Base-by-base conservation (phyloP, 1,284 basidiomycete genomes). In the Fistulina hepatica region DNA sequence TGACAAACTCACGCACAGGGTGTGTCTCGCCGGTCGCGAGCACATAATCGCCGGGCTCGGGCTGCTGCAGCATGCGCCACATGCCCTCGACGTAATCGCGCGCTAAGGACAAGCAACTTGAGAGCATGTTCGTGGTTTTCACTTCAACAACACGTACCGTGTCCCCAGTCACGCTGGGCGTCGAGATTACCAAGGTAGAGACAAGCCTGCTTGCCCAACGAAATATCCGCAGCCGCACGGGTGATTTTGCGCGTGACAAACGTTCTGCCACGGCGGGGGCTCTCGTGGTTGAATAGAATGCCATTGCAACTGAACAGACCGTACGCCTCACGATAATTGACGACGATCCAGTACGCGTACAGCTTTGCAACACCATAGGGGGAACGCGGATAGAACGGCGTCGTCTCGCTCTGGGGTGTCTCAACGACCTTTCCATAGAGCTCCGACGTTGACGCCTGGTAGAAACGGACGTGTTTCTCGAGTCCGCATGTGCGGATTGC, bases 181-280 rank as follows among this genome's bases (percentile, higher is more conserved):
- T 92, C 89, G 42, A 94, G 52, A 60, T 94, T 94, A 41, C 90
- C 90, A 32, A 94, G 72, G 60, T 90, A 93, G 50, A 94, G 60
- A 55, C 86, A 89, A 39, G 73, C 62, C 56, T 90, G 85, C 64
- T 91, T 88, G 35, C 84, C 85, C 33, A 89, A 59, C 41, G 69
- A 71, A 52, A 94, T 93, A 53, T 94, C 90, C 12, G 90, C 90
- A 4, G 77, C 90, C 3, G 88, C 90, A 41, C 91, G 71, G 28
- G 83, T 70, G 52, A 94, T 93, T 66, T 94, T 94, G 52, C 91
- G 72, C 25, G 91, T 93, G 46, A 94, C 90, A 61, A 94, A 94
- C 6, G 90, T 94, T 54, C 90, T 65, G 15, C 90, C 90, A 50
- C 90, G 69, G 39, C 90, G 73, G 9, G 91, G 90, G 50, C 86